Evolutionary conservation across 2,329 filamentous ascomycete genomes (phyloP).

Genomic region (Aspergillus ustus): DNA sequence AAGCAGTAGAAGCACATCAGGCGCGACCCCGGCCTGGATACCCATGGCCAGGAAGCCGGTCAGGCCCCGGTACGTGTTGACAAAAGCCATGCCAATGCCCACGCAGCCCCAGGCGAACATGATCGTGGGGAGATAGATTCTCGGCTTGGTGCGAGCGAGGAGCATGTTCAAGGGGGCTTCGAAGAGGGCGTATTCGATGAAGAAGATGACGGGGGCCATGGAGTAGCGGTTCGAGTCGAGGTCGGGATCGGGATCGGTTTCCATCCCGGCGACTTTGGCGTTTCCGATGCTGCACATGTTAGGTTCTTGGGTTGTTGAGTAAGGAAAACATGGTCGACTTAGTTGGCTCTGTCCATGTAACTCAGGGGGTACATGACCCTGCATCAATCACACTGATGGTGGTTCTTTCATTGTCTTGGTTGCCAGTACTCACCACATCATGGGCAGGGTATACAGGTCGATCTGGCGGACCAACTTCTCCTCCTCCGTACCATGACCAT

Average conservation of each 20-base stretch:
- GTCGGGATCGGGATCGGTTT: not conserved
- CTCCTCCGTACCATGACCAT: slow-evolving; percentile 2
- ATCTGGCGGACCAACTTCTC: slow-evolving; percentile 8
- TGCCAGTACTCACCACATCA: not conserved
- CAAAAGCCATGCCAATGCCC: slow-evolving; percentile 1
- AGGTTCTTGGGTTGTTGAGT: not conserved
- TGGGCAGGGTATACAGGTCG: not conserved
- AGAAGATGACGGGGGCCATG: slow-evolving; percentile 7
- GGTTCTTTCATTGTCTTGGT: too few species aligned
- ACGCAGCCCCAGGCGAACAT: slow-evolving; percentile 9
- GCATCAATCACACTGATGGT: too few species aligned
- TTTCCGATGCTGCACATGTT: slow-evolving; percentile 6
- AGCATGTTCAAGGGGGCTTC: slow-evolving; percentile 9
- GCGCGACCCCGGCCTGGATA: slow-evolving; percentile 3
- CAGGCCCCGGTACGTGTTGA: not conserved
- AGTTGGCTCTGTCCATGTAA: slow-evolving; percentile 11
- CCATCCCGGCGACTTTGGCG: slow-evolving; percentile 9
- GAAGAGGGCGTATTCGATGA: slow-evolving; percentile 6
- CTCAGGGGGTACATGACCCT: slow-evolving; percentile 6
- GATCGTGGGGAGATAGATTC: not conserved
- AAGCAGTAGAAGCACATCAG: not conserved
- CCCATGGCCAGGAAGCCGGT: slow-evolving; percentile 4
- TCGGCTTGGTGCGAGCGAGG: not conserved
- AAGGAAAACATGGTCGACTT: not conserved
- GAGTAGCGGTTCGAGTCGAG: slow-evolving; percentile 3